Conservation (phyloP, 257 asterid species). For the Lycium ferocissimum region DNA sequence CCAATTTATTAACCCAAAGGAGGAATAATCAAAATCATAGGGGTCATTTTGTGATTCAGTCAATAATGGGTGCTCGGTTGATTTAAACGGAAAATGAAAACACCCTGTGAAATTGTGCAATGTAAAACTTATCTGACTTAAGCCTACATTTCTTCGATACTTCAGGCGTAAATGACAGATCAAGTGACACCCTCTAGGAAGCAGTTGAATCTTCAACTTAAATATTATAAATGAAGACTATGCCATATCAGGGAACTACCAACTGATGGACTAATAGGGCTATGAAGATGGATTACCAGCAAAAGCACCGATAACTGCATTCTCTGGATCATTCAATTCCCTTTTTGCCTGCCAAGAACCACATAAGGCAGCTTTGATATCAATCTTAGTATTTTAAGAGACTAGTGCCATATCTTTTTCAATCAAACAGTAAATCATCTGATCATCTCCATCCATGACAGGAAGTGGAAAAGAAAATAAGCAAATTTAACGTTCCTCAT, state of each 20-base stretch:
- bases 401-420: background rate
- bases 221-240: too few species aligned
- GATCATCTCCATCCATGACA: background rate
- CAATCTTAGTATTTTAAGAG: background rate
- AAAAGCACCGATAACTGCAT: conserved; percentile 91
- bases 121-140: background rate
- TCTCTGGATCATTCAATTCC: conserved; percentile 91
- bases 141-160: conserved; percentile 21
- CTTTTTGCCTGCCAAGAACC: conserved; percentile 75
- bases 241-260: background rate
- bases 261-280: background rate
- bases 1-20: conserved; percentile 5
- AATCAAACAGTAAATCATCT: conserved; percentile 26
- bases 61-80: background rate
- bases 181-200: background rate
- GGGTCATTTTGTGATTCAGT: background rate
- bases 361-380: conserved; percentile 27
- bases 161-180: conserved; percentile 1
- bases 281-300: conserved; percentile 63
- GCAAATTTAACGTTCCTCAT: conserved; percentile 19
- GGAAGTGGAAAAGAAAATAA: conserved; percentile 8
- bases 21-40: background rate
- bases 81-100: background rate
- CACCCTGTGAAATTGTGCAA: conserved; percentile 3
- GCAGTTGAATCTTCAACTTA: conserved; percentile 20